Evolutionary conservation across 371 early-diverging fungal genomes (phyloP).

Genomic region (Rhizomucor miehei): DNA sequence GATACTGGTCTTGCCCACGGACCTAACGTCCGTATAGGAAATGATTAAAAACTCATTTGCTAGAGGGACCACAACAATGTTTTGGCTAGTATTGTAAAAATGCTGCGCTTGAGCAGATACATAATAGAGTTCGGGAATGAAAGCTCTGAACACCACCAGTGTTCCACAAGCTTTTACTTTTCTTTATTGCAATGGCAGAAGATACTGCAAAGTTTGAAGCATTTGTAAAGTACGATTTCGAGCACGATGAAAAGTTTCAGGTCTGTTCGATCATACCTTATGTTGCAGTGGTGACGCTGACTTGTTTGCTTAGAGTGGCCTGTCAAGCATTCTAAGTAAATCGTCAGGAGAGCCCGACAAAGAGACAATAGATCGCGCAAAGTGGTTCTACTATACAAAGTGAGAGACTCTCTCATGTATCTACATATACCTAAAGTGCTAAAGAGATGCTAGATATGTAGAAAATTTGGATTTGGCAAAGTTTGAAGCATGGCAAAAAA

Average conservation of each 20-base stretch:
- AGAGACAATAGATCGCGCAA: constrained; percentile 19
- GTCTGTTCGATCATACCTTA: constrained; percentile 3
- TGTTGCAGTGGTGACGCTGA: not conserved
- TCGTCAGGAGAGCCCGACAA: constrained; percentile 5
- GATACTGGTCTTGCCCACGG: constrained; percentile 15
- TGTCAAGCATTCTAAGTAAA: constrained; percentile 16
- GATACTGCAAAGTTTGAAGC: constrained; percentile 17
- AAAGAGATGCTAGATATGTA: constrained; percentile 14
- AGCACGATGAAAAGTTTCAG: constrained; percentile 20
- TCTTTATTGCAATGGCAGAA: not conserved
- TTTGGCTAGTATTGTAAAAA: too few relatives aligned
- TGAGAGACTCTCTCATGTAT: constrained; percentile 3
- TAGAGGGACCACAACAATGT: too few relatives aligned
- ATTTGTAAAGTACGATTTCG: constrained; percentile 24
- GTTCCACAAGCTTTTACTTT: too few relatives aligned
- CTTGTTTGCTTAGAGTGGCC: constrained; percentile 12
- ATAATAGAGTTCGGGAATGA: too few relatives aligned
- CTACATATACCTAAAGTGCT: not conserved
- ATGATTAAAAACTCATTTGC: constrained; percentile 10
- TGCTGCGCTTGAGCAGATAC: too few relatives aligned
- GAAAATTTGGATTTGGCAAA: constrained; percentile 18
- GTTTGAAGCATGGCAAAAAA: constrained; percentile 18
- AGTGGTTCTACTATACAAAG: constrained; percentile 30
- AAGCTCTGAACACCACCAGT: too few relatives aligned
- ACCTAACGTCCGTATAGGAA: constrained; percentile 17